phyloP scores from a whole-genome alignment of 331 rosid species.

The Quercus lobata region DNA sequence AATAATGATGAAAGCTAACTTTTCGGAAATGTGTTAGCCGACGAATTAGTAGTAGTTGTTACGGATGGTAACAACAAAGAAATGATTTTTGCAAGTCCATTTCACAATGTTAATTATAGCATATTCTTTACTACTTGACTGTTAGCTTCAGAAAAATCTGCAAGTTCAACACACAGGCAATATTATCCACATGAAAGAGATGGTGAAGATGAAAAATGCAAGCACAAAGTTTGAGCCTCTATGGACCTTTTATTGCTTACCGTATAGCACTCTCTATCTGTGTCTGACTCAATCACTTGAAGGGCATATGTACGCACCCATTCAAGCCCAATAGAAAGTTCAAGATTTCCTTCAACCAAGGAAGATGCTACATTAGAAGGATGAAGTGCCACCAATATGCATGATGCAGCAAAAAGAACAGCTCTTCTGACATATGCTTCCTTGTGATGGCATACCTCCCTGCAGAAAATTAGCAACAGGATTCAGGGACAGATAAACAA shows the following conservation, averaged over 20 bases:
- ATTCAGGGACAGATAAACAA: neutral
- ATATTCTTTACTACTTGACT: neutral
- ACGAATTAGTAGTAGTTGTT: too few relatives aligned
- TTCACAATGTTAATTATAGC: neutral
- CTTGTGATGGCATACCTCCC: slow-evolving; percentile 76
- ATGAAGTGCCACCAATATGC: slow-evolving; percentile 69
- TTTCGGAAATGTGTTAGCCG: too few relatives aligned
- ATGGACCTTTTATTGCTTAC: slow-evolving; percentile 44
- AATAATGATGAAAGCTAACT: too few relatives aligned
- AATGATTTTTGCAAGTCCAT: neutral
- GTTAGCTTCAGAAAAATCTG: neutral
- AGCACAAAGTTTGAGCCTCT: slow-evolving; percentile 6
- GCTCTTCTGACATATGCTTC: slow-evolving; percentile 95
- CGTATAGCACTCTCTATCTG: slow-evolving; percentile 82
- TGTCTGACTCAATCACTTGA: slow-evolving; percentile 75
- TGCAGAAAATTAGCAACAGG: slow-evolving; percentile 31
- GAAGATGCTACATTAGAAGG: slow-evolving; percentile 70
- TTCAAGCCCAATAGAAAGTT: slow-evolving; percentile 75
- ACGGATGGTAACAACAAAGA: neutral
- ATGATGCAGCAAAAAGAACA: slow-evolving; percentile 82
- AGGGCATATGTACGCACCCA: slow-evolving; percentile 89
- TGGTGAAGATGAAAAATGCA: slow-evolving; percentile 8
- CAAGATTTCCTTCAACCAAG: slow-evolving; percentile 68
- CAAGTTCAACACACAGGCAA: neutral
- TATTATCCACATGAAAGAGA: neutral